Conservation (phyloP, 441 rosid genomes). For the Gossypium gossypioides region DNA sequence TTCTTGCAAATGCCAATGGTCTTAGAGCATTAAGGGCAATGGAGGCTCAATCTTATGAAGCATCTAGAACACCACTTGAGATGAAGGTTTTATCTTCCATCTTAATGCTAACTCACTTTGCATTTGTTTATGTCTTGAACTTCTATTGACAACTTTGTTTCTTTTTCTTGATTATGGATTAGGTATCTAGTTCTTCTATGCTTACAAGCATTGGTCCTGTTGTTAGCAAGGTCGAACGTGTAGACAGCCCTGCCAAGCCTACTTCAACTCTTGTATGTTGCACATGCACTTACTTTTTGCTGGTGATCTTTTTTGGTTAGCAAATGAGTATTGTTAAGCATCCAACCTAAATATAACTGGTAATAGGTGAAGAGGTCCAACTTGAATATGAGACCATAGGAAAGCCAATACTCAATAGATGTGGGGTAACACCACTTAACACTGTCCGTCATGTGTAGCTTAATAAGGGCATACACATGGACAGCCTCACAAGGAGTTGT, state of each 20-base stretch:
- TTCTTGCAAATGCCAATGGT: conserved; percentile 35
- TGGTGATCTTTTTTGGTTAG: background rate
- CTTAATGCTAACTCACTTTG: background rate
- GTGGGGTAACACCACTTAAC: too few relatives aligned
- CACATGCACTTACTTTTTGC: background rate
- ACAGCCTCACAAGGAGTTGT: too few relatives aligned
- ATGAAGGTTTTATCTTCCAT: conserved; percentile 34
- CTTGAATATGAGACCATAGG: too few relatives aligned
- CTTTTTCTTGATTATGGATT: conserved; percentile 10
- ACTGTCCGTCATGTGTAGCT: too few relatives aligned
- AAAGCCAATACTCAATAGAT: too few relatives aligned
- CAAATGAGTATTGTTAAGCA: background rate
- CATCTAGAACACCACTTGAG: conserved; percentile 30
- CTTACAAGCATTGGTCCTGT: conserved; percentile 34
- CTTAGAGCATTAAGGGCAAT: conserved; percentile 23
- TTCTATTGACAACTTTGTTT: conserved; percentile 7
- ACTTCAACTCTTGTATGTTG: conserved; percentile 37
- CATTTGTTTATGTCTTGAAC: background rate
- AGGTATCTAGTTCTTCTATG: conserved; percentile 38
- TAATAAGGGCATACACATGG: too few relatives aligned
- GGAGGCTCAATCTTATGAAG: conserved; percentile 28
- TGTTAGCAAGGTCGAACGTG: conserved; percentile 41
- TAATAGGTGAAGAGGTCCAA: too few relatives aligned
- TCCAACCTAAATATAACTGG: too few relatives aligned
- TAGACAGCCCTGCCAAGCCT: conserved; percentile 47